Evolutionary conservation across 306 rosid species (phyloP), one percentile per base, ranked within the genome.

Genomic region (Quercus rubra): DNA sequence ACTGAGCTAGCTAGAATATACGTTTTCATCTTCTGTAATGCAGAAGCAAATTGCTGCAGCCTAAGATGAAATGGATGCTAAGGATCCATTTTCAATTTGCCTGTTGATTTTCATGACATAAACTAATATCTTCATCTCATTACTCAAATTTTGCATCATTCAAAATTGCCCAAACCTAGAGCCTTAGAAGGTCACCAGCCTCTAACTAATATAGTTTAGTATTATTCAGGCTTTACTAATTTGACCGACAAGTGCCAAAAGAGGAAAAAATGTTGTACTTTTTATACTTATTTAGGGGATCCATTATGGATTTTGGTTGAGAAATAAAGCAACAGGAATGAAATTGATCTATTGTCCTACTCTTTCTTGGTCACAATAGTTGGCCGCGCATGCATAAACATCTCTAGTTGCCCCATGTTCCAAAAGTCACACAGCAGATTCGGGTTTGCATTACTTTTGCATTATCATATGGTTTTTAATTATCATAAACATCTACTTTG

Each of bases 221-320:
- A 30, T 30, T 41, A 75, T 23, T n/a, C 23, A 21, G 21, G 13
- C 71, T 30, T 61, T 13, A 21, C 61, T 21, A 78, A 33, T 74
- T 78, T 78, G 70, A 74, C 74, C 80, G 30, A 61, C 38, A 55
- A 33, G 35, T 38, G 75, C 80, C 75, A 69, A 78, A 82, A 73
- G 79, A 57, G 56, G 72, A 28, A 7, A 31, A 33, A 55, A 5
- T 49, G 10, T 7, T 49, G 28, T 69, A 55, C 74, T 62, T 51
- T 71, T n/a, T 30, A 23, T 38, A 38, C 41, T 54, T 59, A 51
- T n/a, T 10, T 19, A 58, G 33, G 66, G 31, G 30, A 27, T 9
- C 13, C 33, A 21, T 63, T 67, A 19, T 67, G 71, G 71, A 18
- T 17, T 67, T 67, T 67, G 51, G 23, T 67, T 18, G 71, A 67